Evolutionary conservation across 192 early-diverging fungal genomes (phyloP), one percentile per base, ranked within the genome.

Genomic region (Dissophora ornata): DNA sequence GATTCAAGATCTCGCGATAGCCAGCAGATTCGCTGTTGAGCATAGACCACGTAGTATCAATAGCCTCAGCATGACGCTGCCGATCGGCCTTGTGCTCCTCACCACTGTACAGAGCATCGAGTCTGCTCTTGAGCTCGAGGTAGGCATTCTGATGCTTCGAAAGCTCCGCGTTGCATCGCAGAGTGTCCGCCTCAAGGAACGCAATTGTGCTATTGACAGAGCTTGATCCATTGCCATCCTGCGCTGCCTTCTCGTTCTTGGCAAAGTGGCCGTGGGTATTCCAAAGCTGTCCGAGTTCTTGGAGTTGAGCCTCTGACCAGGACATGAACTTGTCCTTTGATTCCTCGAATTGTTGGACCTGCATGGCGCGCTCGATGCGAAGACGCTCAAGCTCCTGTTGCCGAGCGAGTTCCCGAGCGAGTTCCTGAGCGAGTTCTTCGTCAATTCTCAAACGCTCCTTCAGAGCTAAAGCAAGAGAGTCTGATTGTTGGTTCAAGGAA

Each of bases 301-400:
- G 22, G 16, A 30, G 24, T 19, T 67, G 57, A 1, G 24, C 40
- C 34, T 67, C 51, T 4, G 73, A 56, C 73, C 73, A 77, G 3
- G 63, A 41, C 45, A 77, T 38, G 34, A 77, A 67, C 52, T 61
- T 60, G 24, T 16, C 42, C 58, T 67, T 57, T 51, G 59, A 62
- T 24, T 46, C 52, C 24, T 77, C 59, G 44, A 67, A 62, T 22
- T 60, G 40, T 29, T 62, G 50, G 18, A 77, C 42, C n/a, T 55
- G 62, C 18, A 47, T 11, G 4, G 48, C 73, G 3, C 64, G 64
- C 25, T 49, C 55, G 26, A 54, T 34, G 16, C 59, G 73, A 26
- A 77, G 52, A 1, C 64, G 41, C 25, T 75, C 71, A 3, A 42
- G 48, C 16, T 67, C 73, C 52, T 26, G 38, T 45, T 55, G 54